Conservation (phyloP, 2,329 filamentous ascomycete genomes). For the Pyrenochaeta sp. region DNA sequence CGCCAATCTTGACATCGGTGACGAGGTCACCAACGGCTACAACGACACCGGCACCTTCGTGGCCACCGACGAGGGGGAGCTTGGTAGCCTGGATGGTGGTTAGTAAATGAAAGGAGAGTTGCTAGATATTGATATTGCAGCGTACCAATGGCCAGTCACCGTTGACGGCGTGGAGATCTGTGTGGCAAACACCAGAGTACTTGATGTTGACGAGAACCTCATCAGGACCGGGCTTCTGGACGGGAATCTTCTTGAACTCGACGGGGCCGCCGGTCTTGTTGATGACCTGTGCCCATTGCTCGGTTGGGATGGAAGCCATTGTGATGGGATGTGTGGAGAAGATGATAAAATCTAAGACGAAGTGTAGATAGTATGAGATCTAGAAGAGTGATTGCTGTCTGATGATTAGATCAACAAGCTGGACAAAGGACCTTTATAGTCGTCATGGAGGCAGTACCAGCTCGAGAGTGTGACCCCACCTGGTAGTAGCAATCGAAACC, state of each 20-base stretch:
- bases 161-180: conserved; percentile 80
- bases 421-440: conserved; percentile 28
- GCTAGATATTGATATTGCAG: not conserved
- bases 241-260: conserved; percentile 81
- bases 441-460: conserved; percentile 4
- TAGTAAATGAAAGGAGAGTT: conserved; percentile 11
- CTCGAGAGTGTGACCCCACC: conserved; percentile 20
- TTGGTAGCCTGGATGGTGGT: conserved; percentile 64
- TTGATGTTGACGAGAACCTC: conserved; percentile 93
- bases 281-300: conserved; percentile 92
- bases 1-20: conserved; percentile 76
- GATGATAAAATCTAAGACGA: conserved; percentile 1
- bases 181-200: conserved; percentile 91
- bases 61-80: conserved; percentile 83
- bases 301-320: conserved; percentile 72
- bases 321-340: conserved; percentile 20
- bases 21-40: conserved; percentile 82
- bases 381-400: conserved; percentile 11
- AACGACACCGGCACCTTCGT: conserved; percentile 80
- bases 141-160: conserved; percentile 82
- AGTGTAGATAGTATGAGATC: conserved; percentile 7
- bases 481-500: conserved; percentile 3
- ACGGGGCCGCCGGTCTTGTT: conserved; percentile 77
- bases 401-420: conserved; percentile 13
- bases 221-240: conserved; percentile 81